Base-by-base conservation (phyloP, 2,329 filamentous ascomycete species). In the Grosmannia huntii region DNA sequence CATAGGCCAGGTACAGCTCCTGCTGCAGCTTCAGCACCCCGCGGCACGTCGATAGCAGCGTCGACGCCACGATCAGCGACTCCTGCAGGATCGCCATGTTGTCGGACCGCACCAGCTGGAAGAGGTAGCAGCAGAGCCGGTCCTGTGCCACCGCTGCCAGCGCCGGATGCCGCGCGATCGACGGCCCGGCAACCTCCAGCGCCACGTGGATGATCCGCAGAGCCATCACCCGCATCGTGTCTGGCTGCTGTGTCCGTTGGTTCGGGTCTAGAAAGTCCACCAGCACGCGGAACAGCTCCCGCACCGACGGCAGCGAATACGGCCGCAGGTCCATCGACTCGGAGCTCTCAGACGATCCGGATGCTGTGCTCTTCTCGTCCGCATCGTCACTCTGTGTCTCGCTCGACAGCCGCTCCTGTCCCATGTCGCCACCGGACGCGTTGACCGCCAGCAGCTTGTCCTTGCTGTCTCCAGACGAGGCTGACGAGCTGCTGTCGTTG, bases 171-270 rank as follows among this genome's bases (percentile, higher is more conserved):
- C 88, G 87, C 54, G 91, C 89, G 68, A 99, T 96, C 9, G 91
- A 95, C 4, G 94, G 92, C 0, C 94, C 94, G 1, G 94, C 90
- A 59, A 99, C 92, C 72, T 99, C 94, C 25, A 99, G 80, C 1
- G 94, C 94, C 51, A 99, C 94, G 69, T 99, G 94, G 58, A 99
- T 94, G 62, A 99, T 97, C 50, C 94, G 84, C 63, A 99, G 75
- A 21, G 94, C 94, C 91, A 99, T 99, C 48, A 99, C 90, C 65
- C 92, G 84, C 86, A 97, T 94, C 1, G 89, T 86, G 68, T 99
- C 94, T 3, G 90, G 95, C 70, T 96, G 89, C 69, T 96, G 89
- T 65, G 92, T 89, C 56, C 84, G 85, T 70, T 97, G 92, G 67
- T 96, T 89, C 1, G 95, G 94, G 68, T 99, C 90, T 28, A 99